Evolutionary conservation across 2,329 filamentous ascomycete genomes (phyloP).

Genomic region (Aspergillus fructus): DNA sequence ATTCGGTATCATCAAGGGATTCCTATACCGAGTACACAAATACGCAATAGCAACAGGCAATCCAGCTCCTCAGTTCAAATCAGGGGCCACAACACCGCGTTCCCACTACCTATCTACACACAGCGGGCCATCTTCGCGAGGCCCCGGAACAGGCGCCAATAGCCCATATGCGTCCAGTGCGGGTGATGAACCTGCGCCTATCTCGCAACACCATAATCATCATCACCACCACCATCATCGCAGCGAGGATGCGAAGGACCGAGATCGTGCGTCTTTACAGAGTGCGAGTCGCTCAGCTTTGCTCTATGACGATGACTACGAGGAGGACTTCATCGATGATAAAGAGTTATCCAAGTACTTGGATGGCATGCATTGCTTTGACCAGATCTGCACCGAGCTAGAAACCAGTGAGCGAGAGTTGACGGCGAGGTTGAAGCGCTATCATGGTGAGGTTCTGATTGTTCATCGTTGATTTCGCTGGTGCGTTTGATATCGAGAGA

Average conservation of each 20-base stretch:
- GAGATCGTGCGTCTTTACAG: constrained; percentile 24
- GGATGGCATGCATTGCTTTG: constrained; percentile 51
- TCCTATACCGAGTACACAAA: constrained; percentile 89
- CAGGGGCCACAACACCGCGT: constrained; percentile 17
- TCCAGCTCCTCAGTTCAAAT: constrained; percentile 27
- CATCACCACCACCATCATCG: constrained; percentile 8
- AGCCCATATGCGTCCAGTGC: constrained; percentile 29
- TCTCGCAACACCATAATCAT: constrained; percentile 11
- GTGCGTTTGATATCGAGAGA: neutral
- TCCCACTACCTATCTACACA: constrained; percentile 16
- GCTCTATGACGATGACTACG: constrained; percentile 33
- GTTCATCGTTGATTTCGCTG: constrained; percentile 43
- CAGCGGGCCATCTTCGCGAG: constrained; percentile 29
- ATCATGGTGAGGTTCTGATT: constrained; percentile 46
- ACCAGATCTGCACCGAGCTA: constrained; percentile 52
- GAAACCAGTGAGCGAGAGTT: constrained; percentile 50
- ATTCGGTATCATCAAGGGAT: constrained; percentile 93
- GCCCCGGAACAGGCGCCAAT: constrained; percentile 30
- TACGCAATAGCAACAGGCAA: constrained; percentile 64
- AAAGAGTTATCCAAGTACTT: constrained; percentile 42
- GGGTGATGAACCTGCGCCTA: constrained; percentile 22
- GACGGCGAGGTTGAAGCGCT: constrained; percentile 42
- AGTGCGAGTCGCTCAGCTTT: constrained; percentile 24
- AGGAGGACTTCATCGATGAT: constrained; percentile 36
- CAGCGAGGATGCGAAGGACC: constrained; percentile 21